Evolutionary conservation across 371 early-diverging fungal genomes (phyloP).

Genomic region (Blakeslea trispora): DNA sequence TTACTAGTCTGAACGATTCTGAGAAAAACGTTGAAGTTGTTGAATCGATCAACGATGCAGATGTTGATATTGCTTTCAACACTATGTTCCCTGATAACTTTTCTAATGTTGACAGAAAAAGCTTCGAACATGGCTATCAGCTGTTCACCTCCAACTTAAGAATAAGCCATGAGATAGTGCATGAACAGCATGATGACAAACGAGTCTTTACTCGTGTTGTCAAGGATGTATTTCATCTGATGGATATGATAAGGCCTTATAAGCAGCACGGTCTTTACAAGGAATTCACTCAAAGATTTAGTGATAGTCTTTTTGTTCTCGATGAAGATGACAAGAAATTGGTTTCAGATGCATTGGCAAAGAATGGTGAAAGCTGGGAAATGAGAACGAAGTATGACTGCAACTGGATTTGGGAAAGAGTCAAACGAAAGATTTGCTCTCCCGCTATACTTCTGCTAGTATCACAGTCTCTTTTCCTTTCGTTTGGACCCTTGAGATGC

Average conservation of each 20-base stretch:
- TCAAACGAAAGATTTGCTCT: constrained; percentile 7
- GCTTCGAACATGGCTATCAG: no score
- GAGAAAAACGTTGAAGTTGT: no score
- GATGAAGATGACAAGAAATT: constrained; percentile 2
- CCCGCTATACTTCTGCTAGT: not conserved
- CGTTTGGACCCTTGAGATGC: constrained; percentile 8
- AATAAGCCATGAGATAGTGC: no score
- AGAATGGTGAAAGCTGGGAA: not conserved
- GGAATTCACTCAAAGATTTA: constrained; percentile 3
- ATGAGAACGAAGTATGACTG: constrained; percentile 6
- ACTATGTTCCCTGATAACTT: no score
- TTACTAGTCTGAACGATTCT: no score
- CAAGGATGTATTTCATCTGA: constrained; percentile 6
- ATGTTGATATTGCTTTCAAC: no score
- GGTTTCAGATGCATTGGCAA: not conserved
- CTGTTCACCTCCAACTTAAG: no score
- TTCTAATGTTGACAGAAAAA: no score
- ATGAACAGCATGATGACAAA: not conserved
- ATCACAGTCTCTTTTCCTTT: constrained; percentile 1
- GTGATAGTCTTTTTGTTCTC: not conserved
- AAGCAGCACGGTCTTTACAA: constrained; percentile 7
- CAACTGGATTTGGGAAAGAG: constrained; percentile 5
- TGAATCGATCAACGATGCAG: no score
- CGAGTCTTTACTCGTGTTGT: not conserved
- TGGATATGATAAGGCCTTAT: constrained; percentile 6